A percentile compares a stretch with the other conserved stretches of the same genome.
Evolutionary conservation across 2,329 filamentous ascomycete genomes (phyloP).

Genomic region (Cytospora mali): DNA sequence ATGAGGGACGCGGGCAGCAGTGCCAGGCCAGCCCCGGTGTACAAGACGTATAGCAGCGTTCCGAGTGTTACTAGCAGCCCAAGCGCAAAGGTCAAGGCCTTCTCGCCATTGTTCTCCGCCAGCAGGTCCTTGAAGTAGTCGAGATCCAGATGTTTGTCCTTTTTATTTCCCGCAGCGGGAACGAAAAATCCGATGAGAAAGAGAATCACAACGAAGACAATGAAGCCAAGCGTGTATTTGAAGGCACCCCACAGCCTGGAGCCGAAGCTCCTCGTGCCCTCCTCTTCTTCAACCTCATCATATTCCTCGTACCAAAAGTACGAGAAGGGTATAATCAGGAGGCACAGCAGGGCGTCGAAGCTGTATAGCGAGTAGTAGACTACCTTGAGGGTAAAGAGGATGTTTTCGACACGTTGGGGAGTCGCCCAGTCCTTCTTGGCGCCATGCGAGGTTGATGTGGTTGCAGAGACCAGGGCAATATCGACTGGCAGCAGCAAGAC

Average conservation of each 20-base stretch:
- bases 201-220: slow-evolving; percentile 76
- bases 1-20: slow-evolving; percentile 88
- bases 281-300: slow-evolving; percentile 84
- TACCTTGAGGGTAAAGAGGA: slow-evolving; percentile 78
- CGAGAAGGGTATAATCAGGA: slow-evolving; percentile 88
- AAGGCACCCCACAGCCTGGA: slow-evolving; percentile 79
- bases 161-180: slow-evolving; percentile 71
- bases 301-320: slow-evolving; percentile 99
- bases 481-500: slow-evolving; percentile 92
- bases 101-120: slow-evolving; percentile 85
- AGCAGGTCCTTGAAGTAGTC: slow-evolving; percentile 90
- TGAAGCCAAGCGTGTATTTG: slow-evolving; percentile 88
- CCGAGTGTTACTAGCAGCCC: slow-evolving; percentile 88
- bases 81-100: slow-evolving; percentile 85
- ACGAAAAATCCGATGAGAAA: slow-evolving; percentile 95
- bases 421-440: slow-evolving; percentile 95
- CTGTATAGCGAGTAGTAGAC: slow-evolving; percentile 95
- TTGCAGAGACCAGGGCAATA: slow-evolving; percentile 91
- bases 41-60: slow-evolving; percentile 82
- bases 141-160: slow-evolving; percentile 72
- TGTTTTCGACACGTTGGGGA: slow-evolving; percentile 74
- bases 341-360: slow-evolving; percentile 84
- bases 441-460: slow-evolving; percentile 73
- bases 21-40: slow-evolving; percentile 86
- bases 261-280: slow-evolving; percentile 71